These are phyloP conservation scores for Chrysoporthe cubensis DNA, from an alignment of 2,329 filamentous ascomycete species.

Conservation along the genomic window DNA sequence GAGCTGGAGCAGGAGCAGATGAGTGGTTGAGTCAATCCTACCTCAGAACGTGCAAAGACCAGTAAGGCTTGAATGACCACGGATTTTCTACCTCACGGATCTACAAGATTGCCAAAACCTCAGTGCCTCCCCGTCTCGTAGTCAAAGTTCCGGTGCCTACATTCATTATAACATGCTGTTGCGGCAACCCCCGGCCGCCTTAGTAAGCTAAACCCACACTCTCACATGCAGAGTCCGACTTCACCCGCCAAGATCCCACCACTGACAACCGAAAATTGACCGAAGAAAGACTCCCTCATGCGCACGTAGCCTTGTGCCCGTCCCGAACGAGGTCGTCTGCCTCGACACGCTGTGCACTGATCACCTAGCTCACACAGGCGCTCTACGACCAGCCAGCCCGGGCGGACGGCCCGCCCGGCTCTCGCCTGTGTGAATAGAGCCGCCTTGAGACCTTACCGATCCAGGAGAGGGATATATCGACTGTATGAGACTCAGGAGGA, in stretches of 20 bases:
- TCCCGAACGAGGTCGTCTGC: neutral
- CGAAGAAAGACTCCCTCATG: neutral
- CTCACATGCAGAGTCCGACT: neutral
- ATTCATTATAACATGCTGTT: neutral
- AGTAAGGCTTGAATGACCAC: too few relatives aligned
- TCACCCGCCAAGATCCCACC: neutral
- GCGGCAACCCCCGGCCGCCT: slow-evolving; percentile 1
- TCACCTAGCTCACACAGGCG: neutral
- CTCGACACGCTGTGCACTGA: neutral
- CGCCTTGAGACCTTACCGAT: neutral
- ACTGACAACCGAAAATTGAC: neutral
- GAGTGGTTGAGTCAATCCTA: neutral
- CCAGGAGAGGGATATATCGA: neutral
- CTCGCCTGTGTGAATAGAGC: neutral
- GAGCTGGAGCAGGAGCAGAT: neutral
- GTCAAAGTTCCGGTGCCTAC: neutral
- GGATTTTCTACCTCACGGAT: neutral
- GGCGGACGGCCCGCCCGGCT: neutral
- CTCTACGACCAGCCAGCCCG: neutral
- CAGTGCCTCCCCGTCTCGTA: neutral
- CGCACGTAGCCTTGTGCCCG: neutral
- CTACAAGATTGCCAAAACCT: neutral
- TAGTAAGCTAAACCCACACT: neutral
- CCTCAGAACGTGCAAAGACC: neutral
- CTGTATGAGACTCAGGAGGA: too few relatives aligned